Evolutionary conservation across 2,329 filamentous ascomycete genomes (phyloP).

Genomic region (Epichloe glyceriae): DNA sequence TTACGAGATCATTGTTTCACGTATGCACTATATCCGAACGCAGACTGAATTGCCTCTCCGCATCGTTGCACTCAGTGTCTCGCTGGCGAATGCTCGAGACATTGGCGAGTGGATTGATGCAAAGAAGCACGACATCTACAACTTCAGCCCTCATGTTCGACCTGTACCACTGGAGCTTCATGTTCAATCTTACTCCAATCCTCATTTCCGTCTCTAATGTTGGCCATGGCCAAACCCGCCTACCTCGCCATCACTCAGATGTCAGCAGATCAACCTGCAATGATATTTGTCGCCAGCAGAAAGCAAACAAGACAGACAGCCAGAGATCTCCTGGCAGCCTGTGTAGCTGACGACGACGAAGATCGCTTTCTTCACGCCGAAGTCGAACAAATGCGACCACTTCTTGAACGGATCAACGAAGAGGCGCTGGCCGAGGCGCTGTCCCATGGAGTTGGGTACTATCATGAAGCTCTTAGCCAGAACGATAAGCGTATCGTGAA

Average conservation of each 20-base stretch:
- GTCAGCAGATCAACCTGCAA: slow-evolving; percentile 75
- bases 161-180: slow-evolving; percentile 85
- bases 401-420: slow-evolving; percentile 76
- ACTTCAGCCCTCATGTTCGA: slow-evolving; percentile 88
- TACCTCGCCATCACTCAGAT: slow-evolving; percentile 82
- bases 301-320: slow-evolving; percentile 87
- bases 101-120: slow-evolving; percentile 97
- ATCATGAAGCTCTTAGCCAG: slow-evolving; percentile 80
- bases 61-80: slow-evolving; percentile 82
- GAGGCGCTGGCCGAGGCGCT: slow-evolving; percentile 77
- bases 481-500: slow-evolving; percentile 91
- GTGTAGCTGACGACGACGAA: slow-evolving; percentile 78
- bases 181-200: slow-evolving; percentile 88
- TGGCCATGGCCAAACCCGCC: slow-evolving; percentile 92
- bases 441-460: slow-evolving; percentile 91
- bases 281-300: slow-evolving; percentile 83
- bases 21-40: slow-evolving; percentile 90
- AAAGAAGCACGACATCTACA: slow-evolving; percentile 96
- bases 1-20: slow-evolving; percentile 94
- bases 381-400: slow-evolving; percentile 64
- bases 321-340: slow-evolving; percentile 76
- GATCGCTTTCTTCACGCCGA: slow-evolving; percentile 86
- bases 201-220: slow-evolving; percentile 95
- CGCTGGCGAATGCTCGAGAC: slow-evolving; percentile 83
- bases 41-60: slow-evolving; percentile 76